Evolutionary conservation across 805 yeast genomes (phyloP).

Genomic region (Pichia rugopelliculosa): DNA sequence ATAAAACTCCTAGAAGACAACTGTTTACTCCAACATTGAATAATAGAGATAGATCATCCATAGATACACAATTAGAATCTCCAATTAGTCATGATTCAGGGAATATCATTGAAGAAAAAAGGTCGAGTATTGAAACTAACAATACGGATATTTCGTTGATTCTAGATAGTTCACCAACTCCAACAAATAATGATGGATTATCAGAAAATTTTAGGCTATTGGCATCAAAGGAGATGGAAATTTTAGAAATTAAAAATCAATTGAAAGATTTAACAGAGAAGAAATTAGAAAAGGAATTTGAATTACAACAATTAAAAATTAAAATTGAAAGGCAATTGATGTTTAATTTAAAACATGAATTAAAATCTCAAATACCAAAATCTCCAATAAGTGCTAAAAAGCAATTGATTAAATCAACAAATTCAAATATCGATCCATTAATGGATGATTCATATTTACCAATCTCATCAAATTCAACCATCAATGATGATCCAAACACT

Average conservation of each 20-base stretch:
- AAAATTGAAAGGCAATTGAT: conserved; percentile 41
- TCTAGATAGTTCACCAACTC: background rate
- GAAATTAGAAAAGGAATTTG: conserved; percentile 38
- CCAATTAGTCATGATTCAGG: background rate
- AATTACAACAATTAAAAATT: conserved; percentile 43
- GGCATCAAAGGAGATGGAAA: conserved; percentile 62
- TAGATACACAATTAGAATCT: background rate
- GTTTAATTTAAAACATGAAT: conserved; percentile 28
- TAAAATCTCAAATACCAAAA: conserved; percentile 6
- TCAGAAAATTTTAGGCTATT: conserved; percentile 50
- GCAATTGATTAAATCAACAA: conserved; percentile 10
- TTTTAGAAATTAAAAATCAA: conserved; percentile 55
- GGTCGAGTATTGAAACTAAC: conserved; percentile 3
- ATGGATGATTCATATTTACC: conserved; percentile 15
- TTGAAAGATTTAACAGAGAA: conserved; percentile 36
- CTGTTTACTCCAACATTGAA: background rate
- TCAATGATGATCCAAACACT: background rate
- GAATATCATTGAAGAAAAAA: background rate
- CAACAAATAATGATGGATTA: conserved; percentile 19
- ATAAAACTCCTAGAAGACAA: conserved; percentile 6
- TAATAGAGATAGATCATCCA: background rate
- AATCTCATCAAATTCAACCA: conserved; percentile 1
- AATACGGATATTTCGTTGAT: conserved; percentile 1
- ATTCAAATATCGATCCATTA: conserved; percentile 18
- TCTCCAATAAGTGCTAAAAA: conserved; percentile 18